Evolutionary conservation across 225 moss, liverwort and hornwort species (phyloP).

Genomic region (Physcomitrellopsis africana): DNA sequence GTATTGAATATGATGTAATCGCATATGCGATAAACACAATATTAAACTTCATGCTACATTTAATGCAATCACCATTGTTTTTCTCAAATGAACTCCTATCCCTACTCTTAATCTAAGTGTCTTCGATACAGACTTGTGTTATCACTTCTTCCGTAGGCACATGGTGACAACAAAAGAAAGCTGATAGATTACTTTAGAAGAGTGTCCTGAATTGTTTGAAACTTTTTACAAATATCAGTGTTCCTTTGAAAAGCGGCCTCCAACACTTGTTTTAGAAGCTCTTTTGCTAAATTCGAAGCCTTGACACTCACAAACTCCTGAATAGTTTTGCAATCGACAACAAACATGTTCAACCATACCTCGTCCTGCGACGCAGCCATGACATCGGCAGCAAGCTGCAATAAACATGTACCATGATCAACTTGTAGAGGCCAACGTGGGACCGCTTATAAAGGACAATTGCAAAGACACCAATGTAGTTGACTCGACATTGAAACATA

Average conservation of each 20-base stretch:
- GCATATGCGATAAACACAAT: not conserved
- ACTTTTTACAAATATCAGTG: constrained; percentile 33
- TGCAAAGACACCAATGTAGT: not conserved
- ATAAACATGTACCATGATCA: not conserved
- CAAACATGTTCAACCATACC: constrained; percentile 58
- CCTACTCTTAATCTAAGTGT: not conserved
- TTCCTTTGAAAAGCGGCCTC: constrained; percentile 38
- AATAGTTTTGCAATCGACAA: constrained; percentile 43
- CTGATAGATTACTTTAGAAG: constrained; percentile 35
- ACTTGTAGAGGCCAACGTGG: not conserved
- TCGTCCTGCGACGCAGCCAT: constrained; percentile 36
- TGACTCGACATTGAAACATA: not conserved
- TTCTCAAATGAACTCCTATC: not conserved
- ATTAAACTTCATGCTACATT: too few species aligned
- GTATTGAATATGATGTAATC: fast-evolving
- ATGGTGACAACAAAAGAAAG: not conserved
- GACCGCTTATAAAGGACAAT: too few species aligned
- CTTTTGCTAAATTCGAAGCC: constrained; percentile 35
- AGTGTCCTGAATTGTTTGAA: constrained; percentile 38
- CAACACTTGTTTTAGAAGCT: constrained; percentile 41
- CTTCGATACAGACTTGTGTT: not conserved
- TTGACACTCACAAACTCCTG: constrained; percentile 41
- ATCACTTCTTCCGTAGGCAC: not conserved
- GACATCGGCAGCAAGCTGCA: constrained; percentile 43
- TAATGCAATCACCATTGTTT: not conserved